Evolutionary conservation across 2,329 filamentous ascomycete genomes (phyloP).

Genomic region (Taxawa tesnikishii): DNA sequence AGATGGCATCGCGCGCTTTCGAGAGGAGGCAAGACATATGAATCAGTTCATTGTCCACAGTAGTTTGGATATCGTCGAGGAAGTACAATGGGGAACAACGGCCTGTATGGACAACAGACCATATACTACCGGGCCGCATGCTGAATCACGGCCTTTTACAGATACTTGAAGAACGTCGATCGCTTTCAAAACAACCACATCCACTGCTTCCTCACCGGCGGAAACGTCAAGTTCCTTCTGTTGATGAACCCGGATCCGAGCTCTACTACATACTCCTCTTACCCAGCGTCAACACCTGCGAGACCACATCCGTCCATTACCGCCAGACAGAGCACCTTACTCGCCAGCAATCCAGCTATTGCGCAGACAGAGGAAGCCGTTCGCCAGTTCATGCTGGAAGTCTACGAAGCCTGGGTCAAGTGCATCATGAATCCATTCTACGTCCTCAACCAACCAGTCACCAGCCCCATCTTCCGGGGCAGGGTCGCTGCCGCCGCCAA

Average conservation of each 20-base stretch:
- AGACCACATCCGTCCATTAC: conserved; percentile 12
- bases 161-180: conserved; percentile 94
- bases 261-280: conserved; percentile 20
- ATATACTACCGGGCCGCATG: no score
- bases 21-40: conserved; percentile 77
- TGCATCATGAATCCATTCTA: conserved; percentile 97
- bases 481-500: conserved; percentile 78
- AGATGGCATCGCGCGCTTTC: conserved; percentile 82
- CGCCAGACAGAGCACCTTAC: conserved; percentile 19
- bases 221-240: conserved; percentile 86
- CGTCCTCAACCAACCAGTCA: conserved; percentile 68
- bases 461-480: conserved; percentile 72
- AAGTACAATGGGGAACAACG: conserved; percentile 86
- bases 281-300: conserved; percentile 14
- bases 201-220: conserved; percentile 85
- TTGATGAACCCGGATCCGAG: conserved; percentile 63
- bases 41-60: conserved; percentile 97
- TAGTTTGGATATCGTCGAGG: conserved; percentile 87
- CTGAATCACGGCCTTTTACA: conserved; percentile 76
- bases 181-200: conserved; percentile 94
- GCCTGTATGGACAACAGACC: no score
- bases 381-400: conserved; percentile 84
- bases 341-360: conserved; percentile 59
- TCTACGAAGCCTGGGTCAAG: conserved; percentile 96
- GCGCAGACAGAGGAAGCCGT: conserved; percentile 92